phyloP scores from a whole-genome alignment of 2,329 filamentous ascomycete species.

The Elsinoe necatrix region DNA sequence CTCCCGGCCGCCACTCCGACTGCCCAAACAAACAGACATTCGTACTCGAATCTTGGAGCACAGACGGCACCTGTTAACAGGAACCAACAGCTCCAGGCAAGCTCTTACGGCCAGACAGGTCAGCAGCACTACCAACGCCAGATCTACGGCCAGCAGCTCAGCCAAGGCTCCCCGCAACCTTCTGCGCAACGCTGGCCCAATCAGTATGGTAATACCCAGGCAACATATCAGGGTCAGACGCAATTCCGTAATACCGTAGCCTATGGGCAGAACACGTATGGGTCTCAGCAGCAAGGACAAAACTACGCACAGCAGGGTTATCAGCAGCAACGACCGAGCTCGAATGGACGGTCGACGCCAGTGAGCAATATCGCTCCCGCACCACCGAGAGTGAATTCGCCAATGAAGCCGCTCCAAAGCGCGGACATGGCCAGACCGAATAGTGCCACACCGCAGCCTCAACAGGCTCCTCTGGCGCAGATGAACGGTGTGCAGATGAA shows the following conservation, averaged over 20 bases:
- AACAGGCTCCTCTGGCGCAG: not conserved
- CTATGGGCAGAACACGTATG: conserved; percentile 4
- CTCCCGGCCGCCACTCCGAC: conserved; percentile 2
- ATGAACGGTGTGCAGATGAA: conserved; percentile 12
- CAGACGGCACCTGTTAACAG: conserved; percentile 10
- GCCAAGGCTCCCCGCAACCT: conserved; percentile 11
- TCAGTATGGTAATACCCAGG: not conserved
- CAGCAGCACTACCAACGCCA: conserved; percentile 6
- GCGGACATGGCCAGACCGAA: not conserved
- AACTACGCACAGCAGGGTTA: not conserved
- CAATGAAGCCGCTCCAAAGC: not conserved
- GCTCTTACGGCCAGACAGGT: not conserved
- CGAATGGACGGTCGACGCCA: conserved; percentile 14
- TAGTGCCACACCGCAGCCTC: conserved; percentile 9
- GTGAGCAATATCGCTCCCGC: conserved; percentile 12
- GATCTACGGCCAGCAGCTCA: not conserved
- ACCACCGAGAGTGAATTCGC: not conserved
- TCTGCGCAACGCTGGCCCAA: not conserved
- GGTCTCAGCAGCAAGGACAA: not conserved
- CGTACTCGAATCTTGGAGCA: conserved; percentile 2
- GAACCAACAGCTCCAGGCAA: not conserved
- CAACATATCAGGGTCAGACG: not conserved
- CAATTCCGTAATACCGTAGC: not conserved
- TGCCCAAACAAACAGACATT: conserved; percentile 8
- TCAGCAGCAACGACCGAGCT: conserved; percentile 5